Percentiles rank a stretch among this genome's conserved stretches.
Conservation (phyloP, 345 rosid genomes). For the Rhodamnia argentea region DNA sequence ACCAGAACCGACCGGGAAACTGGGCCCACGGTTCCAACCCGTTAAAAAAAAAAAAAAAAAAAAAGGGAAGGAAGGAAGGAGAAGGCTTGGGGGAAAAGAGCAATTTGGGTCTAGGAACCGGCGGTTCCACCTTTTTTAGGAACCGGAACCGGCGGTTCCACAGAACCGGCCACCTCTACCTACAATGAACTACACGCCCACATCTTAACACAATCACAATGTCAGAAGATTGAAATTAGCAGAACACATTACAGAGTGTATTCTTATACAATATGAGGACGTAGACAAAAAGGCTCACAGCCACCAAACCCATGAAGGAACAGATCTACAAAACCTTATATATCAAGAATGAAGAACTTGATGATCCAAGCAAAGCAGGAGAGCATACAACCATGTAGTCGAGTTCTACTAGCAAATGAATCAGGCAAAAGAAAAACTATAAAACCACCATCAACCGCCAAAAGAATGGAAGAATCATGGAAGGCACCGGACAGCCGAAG, state of each 20-base stretch:
- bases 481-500: constrained; percentile 1
- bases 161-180: too few relatives aligned
- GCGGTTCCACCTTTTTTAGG: too few relatives aligned
- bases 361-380: background rate
- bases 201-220: background rate
- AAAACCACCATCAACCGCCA: background rate
- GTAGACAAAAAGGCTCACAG: background rate
- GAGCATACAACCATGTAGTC: background rate
- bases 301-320: background rate
- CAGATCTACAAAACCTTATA: background rate
- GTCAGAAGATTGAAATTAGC: background rate
- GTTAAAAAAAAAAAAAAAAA: too few relatives aligned
- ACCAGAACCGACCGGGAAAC: too few relatives aligned
- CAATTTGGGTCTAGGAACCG: too few relatives aligned
- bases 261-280: background rate
- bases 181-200: background rate
- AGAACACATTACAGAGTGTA: background rate
- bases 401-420: constrained; percentile 11
- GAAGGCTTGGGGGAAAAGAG: too few relatives aligned
- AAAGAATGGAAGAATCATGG: constrained; percentile 5
- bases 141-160: too few relatives aligned
- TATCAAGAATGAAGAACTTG: background rate
- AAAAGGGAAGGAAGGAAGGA: too few relatives aligned
- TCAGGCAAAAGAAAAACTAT: background rate
- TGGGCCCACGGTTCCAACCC: too few relatives aligned